Evolutionary conservation across 2,329 filamentous ascomycete genomes (phyloP).

Genomic region (Colletotrichum sp.): DNA sequence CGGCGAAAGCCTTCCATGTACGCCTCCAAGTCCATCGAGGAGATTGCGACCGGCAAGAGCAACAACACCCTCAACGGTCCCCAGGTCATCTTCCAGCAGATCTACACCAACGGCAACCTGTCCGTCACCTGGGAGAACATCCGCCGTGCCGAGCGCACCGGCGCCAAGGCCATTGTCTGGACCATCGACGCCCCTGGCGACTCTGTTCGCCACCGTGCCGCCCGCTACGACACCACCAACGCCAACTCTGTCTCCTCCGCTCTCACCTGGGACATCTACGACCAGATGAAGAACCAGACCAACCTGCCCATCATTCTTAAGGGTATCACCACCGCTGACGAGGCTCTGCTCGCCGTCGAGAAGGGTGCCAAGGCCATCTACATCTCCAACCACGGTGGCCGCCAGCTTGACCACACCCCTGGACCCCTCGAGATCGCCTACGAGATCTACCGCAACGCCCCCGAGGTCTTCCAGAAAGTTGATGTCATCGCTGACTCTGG

Average conservation of each 20-base stretch:
- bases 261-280: slow-evolving; percentile 29
- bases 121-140: slow-evolving; percentile 37
- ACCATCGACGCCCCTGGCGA: slow-evolving; percentile 36
- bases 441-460: slow-evolving; percentile 38
- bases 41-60: slow-evolving; percentile 33
- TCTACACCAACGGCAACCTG: slow-evolving; percentile 30
- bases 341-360: slow-evolving; percentile 37
- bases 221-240: slow-evolving; percentile 25
- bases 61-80: slow-evolving; percentile 27
- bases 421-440: slow-evolving; percentile 34
- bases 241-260: slow-evolving; percentile 23
- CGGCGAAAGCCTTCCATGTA: slow-evolving; percentile 30
- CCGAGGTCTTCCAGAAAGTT: slow-evolving; percentile 38
- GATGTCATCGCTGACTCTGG: slow-evolving; percentile 44
- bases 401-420: slow-evolving; percentile 45
- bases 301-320: slow-evolving; percentile 42
- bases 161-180: slow-evolving; percentile 42
- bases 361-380: slow-evolving; percentile 40
- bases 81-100: slow-evolving; percentile 38
- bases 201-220: slow-evolving; percentile 25
- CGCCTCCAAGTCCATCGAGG: slow-evolving; percentile 37
- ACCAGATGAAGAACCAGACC: slow-evolving; percentile 34
- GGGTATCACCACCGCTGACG: slow-evolving; percentile 42
- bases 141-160: slow-evolving; percentile 34
- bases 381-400: slow-evolving; percentile 46